Evolutionary conservation across 331 rosid genomes (phyloP).

Genomic region (Rhamnella rubrinervis): DNA sequence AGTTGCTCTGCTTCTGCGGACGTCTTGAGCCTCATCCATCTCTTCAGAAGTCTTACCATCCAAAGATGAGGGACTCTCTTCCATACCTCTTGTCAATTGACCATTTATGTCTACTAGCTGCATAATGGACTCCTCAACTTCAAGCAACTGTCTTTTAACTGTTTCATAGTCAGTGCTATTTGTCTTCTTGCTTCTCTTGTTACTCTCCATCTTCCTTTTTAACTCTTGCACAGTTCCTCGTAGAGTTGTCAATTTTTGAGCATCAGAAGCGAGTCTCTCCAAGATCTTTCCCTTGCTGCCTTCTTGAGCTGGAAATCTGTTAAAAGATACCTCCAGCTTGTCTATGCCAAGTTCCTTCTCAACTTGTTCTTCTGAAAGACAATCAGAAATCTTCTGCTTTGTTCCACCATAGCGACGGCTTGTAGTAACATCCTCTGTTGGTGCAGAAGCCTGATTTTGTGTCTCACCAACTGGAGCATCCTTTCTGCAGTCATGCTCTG

Average conservation of each 20-base stretch:
- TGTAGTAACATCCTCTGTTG: conserved; percentile 28
- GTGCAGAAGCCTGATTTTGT: conserved; percentile 34
- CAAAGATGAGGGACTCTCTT: conserved; percentile 42
- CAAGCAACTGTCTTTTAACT: conserved; percentile 63
- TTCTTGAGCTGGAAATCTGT: conserved; percentile 38
- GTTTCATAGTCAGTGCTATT: conserved; percentile 57
- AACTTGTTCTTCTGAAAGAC: conserved; percentile 49
- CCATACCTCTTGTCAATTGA: conserved; percentile 55
- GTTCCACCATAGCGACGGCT: conserved; percentile 33
- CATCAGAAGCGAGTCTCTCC: conserved; percentile 80
- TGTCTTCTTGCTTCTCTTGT: conserved; percentile 46
- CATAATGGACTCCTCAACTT: conserved; percentile 68
- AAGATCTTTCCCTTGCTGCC: conserved; percentile 58
- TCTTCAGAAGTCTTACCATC: conserved; percentile 40
- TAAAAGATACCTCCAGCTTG: conserved; percentile 52
- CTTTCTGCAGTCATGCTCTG: conserved; percentile 43
- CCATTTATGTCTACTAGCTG: conserved; percentile 54
- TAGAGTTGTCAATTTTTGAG: conserved; percentile 61
- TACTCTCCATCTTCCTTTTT: conserved; percentile 61
- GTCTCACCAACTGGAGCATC: conserved; percentile 23
- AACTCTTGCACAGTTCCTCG: conserved; percentile 61
- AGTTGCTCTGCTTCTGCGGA: conserved; percentile 32
- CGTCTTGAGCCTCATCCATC: conserved; percentile 51
- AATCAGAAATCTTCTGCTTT: conserved; percentile 27
- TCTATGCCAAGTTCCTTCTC: conserved; percentile 82